These are phyloP conservation scores for Emiliania huxleyi DNA, from an alignment of 78 protist species.

Conservation along the genomic window DNA sequence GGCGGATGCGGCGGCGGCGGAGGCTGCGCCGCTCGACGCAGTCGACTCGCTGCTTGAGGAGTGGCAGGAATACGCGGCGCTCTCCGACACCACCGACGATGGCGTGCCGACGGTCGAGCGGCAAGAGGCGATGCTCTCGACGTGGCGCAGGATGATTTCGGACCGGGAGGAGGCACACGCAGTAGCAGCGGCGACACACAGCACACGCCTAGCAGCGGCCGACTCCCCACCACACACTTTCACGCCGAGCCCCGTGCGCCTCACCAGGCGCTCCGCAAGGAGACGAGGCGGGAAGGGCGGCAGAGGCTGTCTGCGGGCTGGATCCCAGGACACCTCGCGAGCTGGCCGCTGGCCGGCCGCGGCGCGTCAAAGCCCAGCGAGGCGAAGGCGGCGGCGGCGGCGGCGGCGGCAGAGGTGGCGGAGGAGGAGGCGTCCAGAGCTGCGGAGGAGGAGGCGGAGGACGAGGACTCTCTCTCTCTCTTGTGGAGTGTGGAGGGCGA, in stretches of 20 bases:
- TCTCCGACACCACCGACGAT: no score
- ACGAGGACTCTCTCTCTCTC: no score
- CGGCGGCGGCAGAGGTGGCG: background rate
- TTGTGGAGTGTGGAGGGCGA: no score
- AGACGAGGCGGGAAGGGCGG: background rate
- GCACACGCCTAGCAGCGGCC: background rate
- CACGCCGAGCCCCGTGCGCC: background rate
- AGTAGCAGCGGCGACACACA: background rate
- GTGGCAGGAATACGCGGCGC: background rate
- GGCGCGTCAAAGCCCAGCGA: background rate
- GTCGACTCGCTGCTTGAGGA: background rate
- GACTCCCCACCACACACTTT: background rate
- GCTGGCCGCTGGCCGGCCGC: background rate
- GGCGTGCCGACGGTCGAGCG: background rate
- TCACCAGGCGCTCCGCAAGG: background rate
- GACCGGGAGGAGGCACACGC: no score
- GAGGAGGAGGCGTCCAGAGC: no score
- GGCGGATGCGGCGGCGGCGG: background rate
- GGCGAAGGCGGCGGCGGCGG: background rate
- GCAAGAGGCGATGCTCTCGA: background rate
- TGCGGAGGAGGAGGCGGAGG: no score
- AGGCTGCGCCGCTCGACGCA: background rate
- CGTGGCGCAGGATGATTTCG: background rate
- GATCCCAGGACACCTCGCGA: background rate
- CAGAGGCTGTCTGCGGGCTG: background rate